Evolutionary conservation across 2,329 filamentous ascomycete genomes (phyloP).

Genomic region (Tolypocladium cylindrosporum): DNA sequence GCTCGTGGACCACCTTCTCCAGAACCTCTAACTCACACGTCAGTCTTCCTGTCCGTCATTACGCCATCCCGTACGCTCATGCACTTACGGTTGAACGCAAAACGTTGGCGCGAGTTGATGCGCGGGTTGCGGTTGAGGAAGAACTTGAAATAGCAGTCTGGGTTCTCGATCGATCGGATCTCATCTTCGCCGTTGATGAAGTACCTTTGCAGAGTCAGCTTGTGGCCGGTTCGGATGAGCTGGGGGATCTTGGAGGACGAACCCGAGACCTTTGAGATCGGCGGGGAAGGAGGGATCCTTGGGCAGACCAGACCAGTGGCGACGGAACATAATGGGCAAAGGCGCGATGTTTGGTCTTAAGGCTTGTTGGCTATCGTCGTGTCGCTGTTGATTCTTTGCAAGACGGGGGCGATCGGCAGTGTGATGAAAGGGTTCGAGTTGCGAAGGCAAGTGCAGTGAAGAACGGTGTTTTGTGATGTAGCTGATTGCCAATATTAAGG

Average conservation of each 20-base stretch:
- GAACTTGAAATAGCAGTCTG: constrained; percentile 64
- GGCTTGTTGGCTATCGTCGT: not conserved
- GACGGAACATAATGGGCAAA: constrained; percentile 56
- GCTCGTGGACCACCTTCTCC: constrained; percentile 47
- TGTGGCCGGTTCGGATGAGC: not conserved
- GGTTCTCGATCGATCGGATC: constrained; percentile 58
- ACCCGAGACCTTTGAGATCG: constrained; percentile 66
- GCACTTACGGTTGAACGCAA: constrained; percentile 60
- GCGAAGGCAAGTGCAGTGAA: not conserved
- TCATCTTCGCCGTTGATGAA: constrained; percentile 69
- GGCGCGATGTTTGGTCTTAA: not conserved
- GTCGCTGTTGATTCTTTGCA: not conserved
- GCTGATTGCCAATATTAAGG: too few species aligned
- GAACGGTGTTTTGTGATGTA: not conserved
- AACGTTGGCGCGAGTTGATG: constrained; percentile 65
- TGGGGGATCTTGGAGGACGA: not conserved
- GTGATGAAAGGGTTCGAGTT: not conserved
- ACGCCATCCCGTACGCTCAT: not conserved
- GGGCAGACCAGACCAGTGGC: constrained; percentile 58
- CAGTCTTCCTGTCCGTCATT: not conserved
- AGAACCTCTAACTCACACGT: constrained; percentile 42
- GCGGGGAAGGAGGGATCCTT: constrained; percentile 55
- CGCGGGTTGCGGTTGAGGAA: constrained; percentile 64
- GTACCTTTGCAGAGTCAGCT: constrained; percentile 42
- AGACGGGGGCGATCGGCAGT: too few species aligned